Evolutionary conservation across 106 monocot species (phyloP), one percentile per base, ranked within the genome.

Genomic region (Platanthera zijinensis): DNA sequence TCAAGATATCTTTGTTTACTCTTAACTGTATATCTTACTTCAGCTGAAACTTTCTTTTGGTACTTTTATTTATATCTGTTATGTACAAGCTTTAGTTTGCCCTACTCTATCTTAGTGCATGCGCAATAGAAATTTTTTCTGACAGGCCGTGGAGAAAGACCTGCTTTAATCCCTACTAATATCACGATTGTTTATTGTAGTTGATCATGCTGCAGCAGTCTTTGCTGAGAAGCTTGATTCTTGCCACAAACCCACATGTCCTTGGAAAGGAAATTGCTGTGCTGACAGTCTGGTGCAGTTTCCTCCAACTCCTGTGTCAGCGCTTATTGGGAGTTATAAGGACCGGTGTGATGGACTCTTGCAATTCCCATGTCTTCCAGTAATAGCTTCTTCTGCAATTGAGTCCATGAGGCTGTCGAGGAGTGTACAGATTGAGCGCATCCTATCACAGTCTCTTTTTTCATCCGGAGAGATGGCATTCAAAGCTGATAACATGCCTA

Each of bases 221-320:
- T 93, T 93, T 86, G 64, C 81, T 30, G 85, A 78, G 57, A 80
- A 93, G 61, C 86, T 99, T 82, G 92, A 94, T 78, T 69, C 77
- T 22, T 84, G 86, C 2, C 97, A 99, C 66, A 80, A 79, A 50
- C 74, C 66, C 56, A 75, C 74, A 17, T 99, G 97, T 63, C 94
- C 94, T 46, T 99, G 97, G 97, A 91, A 78, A 82, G 94, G 94
- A 57, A 99, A 86, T 80, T 85, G 84, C 83, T 99, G 97, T 80
- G 91, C 91, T 79, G 97, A 94, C 74, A 99, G 94, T 79, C 82
- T 99, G 83, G 94, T 88, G 63, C 97, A 99, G 71, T 94, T 99
- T 69, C 93, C 91, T 49, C 91, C 90, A 49, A 88, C 94, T 72
- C 83, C 83, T 63, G 75, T 83, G 48, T 79, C 92, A 51, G 91